Base-by-base conservation (phyloP, 192 early-diverging fungal genomes). In the Coemansia sp. region DNA sequence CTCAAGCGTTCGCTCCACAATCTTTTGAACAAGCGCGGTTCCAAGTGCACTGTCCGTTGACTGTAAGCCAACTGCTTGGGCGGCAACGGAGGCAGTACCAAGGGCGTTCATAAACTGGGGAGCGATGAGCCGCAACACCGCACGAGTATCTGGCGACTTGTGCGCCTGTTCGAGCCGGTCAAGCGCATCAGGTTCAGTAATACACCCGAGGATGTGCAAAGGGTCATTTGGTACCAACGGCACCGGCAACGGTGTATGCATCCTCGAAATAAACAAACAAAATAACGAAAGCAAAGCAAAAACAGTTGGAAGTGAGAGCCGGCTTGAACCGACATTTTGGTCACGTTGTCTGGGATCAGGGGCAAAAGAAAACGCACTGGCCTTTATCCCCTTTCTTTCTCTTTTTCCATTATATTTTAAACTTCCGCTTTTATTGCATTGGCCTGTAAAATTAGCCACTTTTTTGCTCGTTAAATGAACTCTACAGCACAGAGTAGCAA, bases 61-160 rank as follows among this genome's bases (percentile, higher is more conserved):
- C 21, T 31, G 4, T 36, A 19, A 14, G n/a, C 22, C 37, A 12
- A 37, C 47, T 15, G 58, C 21, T 10, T 36, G 7, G 53, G 31
- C 46, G 11, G 49, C 58, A 19, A 49, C 48, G 10, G 19, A 17
- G 14, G 46, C 36, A 15, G 19, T 44, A 28, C 28, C 26, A 0
- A 73, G 67, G 0, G 21, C 56, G 34, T 79, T 67, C 20, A 80
- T 48, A 60, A 66, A 80, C 14, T 47, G 42, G 9, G 59, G 67
- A 36, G 65, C 58, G 11, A 80, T 47, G 3, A 80, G 68, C 4
- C 77, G 77, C 14, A 80, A 42, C 31, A 50, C 23, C 1, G 66
- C 71, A 0, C 77, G 77, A 15, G 68, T 51, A 26, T 80, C 71
- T 2, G 75, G 37, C 15, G 60, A 71, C 6, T 20, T 15, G 14